Evolutionary conservation across 257 asterid species (phyloP), one percentile per base, ranked within the genome.

Genomic region (Cordia subcordata): DNA sequence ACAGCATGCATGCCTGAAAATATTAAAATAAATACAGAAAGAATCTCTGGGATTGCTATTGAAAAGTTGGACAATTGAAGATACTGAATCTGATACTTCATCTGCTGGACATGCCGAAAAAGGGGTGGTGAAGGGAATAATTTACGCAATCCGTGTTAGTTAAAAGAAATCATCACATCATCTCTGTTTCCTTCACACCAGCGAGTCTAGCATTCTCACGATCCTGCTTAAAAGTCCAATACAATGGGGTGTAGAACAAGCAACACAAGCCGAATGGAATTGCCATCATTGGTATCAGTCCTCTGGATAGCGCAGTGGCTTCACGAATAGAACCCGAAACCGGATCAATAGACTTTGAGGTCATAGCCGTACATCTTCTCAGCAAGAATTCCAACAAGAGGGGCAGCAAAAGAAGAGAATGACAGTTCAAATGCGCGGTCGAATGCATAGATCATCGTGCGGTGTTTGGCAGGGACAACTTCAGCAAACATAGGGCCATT

Each of bases 401-500:
- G 99, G 27, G 97, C 99, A 1, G 96, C 99, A 49, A 88, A 88
- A 0, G 99, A 92, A 32, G 99, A 84, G 57, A 92, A 92, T 1
- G 99, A 88, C 13, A 80, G 91, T 59, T 92, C 99, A 20, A 88
- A 88, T 0, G 97, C 97, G 1, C 96, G 94, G 54, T 92, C 99
- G 52, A 88, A 86, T 10, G 99, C 99, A 38, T 88, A 92, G 10
- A 92, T 84, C 99, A 92, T 92, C 38, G 99, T 92, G 9, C 96
- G 96, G 55, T 92, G 91, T 57, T 68, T 88, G 60, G 95, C 57
- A 10, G 99, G 97, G 77, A 88, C 99, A 19, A 92, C 96, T 81
- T 92, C 97, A 5, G 97, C 99, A 33, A 92, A 92, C 95, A 92
- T 86, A 0, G 97, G 99, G 37, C 89, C 97, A 49, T 88, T 92